These are phyloP conservation scores for Globisporangium recalcitrans DNA, from an alignment of 352 stramenopile genomes.

Conservation along the genomic window DNA sequence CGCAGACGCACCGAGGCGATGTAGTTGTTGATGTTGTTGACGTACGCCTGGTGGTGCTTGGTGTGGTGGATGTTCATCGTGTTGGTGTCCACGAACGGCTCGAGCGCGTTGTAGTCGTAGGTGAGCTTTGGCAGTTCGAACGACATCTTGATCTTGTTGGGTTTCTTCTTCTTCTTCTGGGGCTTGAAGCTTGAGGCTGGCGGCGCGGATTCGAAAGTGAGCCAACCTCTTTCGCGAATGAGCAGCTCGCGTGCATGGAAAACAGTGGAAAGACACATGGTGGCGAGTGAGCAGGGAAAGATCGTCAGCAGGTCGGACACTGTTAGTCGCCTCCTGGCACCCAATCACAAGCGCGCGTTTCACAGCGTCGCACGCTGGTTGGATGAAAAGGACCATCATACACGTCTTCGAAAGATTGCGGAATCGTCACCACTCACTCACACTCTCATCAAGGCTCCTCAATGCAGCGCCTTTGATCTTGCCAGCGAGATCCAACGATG, in stretches of 20 bases:
- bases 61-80: slow-evolving; percentile 92
- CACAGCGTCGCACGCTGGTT: background rate
- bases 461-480: too few species aligned
- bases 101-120: slow-evolving; percentile 86
- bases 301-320: slow-evolving; percentile 12
- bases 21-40: slow-evolving; percentile 90
- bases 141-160: slow-evolving; percentile 45
- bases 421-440: too few species aligned
- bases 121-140: slow-evolving; percentile 77
- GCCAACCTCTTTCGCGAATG: background rate
- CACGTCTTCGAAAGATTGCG: background rate
- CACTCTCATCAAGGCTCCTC: too few species aligned
- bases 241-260: background rate
- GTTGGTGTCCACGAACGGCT: slow-evolving; percentile 84
- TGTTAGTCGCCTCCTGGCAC: background rate
- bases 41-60: slow-evolving; percentile 89
- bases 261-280: too few species aligned
- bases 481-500: background rate
- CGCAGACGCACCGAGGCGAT: slow-evolving; percentile 47
- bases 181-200: slow-evolving; percentile 17
- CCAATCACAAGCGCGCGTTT: background rate
- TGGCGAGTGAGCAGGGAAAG: background rate
- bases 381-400: background rate
- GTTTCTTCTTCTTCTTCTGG: slow-evolving; percentile 1
- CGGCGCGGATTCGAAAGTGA: slow-evolving; percentile 39